These are phyloP conservation scores for Nigrospora osmanthi DNA, from an alignment of 2,329 filamentous ascomycete genomes.

Conservation along the genomic window DNA sequence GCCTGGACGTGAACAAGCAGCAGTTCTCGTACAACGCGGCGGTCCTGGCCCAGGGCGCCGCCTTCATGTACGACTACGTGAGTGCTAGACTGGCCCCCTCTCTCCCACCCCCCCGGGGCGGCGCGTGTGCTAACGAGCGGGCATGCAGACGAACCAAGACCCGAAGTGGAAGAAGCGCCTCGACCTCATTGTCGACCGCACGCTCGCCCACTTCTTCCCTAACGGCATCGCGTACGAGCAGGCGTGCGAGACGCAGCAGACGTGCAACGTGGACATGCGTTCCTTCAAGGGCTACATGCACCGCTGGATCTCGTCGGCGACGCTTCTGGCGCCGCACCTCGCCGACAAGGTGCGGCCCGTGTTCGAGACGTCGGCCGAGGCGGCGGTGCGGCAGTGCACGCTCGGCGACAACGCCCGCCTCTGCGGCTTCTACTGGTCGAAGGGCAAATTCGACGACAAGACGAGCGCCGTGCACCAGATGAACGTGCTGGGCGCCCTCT, in stretches of 20 bases:
- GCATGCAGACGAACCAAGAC: constrained; percentile 12
- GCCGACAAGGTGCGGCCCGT: constrained; percentile 33
- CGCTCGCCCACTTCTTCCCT: constrained; percentile 38
- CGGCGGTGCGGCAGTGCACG: constrained; percentile 40
- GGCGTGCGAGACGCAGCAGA: constrained; percentile 28
- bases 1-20: constrained; percentile 39
- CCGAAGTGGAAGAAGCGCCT: constrained; percentile 35
- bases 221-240: constrained; percentile 40
- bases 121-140: neutral
- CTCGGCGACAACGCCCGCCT: constrained; percentile 28
- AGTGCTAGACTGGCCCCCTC: constrained; percentile 4
- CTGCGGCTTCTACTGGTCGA: constrained; percentile 39
- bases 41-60: constrained; percentile 44
- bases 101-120: neutral
- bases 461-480: constrained; percentile 37
- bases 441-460: constrained; percentile 29
- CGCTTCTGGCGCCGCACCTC: constrained; percentile 41
- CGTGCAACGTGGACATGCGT: constrained; percentile 51
- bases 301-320: constrained; percentile 41
- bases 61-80: constrained; percentile 49
- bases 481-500: constrained; percentile 32
- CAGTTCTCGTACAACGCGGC: constrained; percentile 51
- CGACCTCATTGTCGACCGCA: constrained; percentile 34
- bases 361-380: constrained; percentile 37
- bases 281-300: constrained; percentile 50